These are phyloP conservation scores for Alternaria infectoria DNA, from an alignment of 2,329 filamentous ascomycete genomes.

Conservation along the genomic window DNA sequence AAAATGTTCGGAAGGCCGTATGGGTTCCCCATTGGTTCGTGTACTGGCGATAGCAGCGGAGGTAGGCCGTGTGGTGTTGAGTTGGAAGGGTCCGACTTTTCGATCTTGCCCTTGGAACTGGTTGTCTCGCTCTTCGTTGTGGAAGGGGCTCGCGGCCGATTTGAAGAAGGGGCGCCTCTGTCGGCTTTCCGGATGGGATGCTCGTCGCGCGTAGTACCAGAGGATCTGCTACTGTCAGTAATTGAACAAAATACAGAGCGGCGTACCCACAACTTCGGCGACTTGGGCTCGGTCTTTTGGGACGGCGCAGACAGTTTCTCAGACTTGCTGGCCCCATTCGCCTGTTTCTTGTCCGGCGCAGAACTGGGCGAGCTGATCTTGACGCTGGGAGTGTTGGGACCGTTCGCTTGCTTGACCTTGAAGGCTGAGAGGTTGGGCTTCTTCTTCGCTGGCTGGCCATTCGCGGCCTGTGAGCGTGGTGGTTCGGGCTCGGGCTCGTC, in stretches of 20 bases:
- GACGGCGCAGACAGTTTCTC: slow-evolving; percentile 23
- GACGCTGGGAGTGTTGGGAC: slow-evolving; percentile 34
- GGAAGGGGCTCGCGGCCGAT: slow-evolving; percentile 19
- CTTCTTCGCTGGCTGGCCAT: slow-evolving; percentile 58
- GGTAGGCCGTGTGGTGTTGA: slow-evolving; percentile 48
- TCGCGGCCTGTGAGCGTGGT: slow-evolving; percentile 41
- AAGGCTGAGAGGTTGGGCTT: slow-evolving; percentile 68
- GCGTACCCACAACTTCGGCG: slow-evolving; percentile 27
- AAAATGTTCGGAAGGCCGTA: slow-evolving; percentile 59
- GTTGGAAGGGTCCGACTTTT: slow-evolving; percentile 37
- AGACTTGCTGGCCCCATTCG: slow-evolving; percentile 34
- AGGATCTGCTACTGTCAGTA: slow-evolving; percentile 30
- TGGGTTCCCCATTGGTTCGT: slow-evolving; percentile 50
- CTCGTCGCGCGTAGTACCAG: slow-evolving; percentile 20
- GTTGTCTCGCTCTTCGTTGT: slow-evolving; percentile 49
- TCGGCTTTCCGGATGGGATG: slow-evolving; percentile 24
- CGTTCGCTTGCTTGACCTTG: slow-evolving; percentile 60
- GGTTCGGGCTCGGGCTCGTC: slow-evolving; percentile 56
- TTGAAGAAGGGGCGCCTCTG: slow-evolving; percentile 15
- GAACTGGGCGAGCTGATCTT: slow-evolving; percentile 41
- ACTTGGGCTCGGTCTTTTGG: slow-evolving; percentile 21
- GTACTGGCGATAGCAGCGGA: slow-evolving; percentile 48
- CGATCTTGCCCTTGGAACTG: slow-evolving; percentile 38
- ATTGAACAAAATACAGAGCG: background rate
- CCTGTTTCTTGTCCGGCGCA: slow-evolving; percentile 31